These are phyloP conservation scores for Parastagonospora nodorum DNA, from an alignment of 2,329 filamentous ascomycete species.

Conservation along the genomic window DNA sequence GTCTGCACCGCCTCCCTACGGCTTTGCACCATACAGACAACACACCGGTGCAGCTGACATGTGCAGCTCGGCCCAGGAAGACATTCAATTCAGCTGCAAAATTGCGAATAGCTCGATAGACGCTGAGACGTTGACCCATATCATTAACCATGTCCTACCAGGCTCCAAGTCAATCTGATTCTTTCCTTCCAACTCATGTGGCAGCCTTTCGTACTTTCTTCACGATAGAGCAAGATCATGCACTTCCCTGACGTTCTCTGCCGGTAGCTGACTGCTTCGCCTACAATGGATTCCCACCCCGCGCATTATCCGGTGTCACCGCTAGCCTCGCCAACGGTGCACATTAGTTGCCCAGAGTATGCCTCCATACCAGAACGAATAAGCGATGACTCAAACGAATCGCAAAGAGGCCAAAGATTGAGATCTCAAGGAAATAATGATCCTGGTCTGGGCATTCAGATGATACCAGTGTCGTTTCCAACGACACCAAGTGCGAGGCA, in stretches of 20 bases:
- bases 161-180: background rate
- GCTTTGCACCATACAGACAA: no score
- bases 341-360: slow-evolving; percentile 19
- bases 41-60: slow-evolving; percentile 11
- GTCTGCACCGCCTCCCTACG: no score
- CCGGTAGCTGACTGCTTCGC: background rate
- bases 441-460: slow-evolving; percentile 34
- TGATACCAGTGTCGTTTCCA: slow-evolving; percentile 27
- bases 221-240: slow-evolving; percentile 1
- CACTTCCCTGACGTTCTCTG: background rate
- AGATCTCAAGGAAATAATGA: slow-evolving; percentile 23
- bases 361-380: slow-evolving; percentile 18
- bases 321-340: slow-evolving; percentile 21
- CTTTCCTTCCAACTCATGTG: background rate
- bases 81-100: slow-evolving; percentile 15
- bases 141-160: no score
- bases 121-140: slow-evolving; percentile 2
- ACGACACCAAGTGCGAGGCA: slow-evolving; percentile 26
- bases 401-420: slow-evolving; percentile 14
- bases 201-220: background rate
- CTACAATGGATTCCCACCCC: slow-evolving; percentile 8
- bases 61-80: slow-evolving; percentile 18
- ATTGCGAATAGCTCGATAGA: background rate
- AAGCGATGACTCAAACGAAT: slow-evolving; percentile 19
- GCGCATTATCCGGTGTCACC: slow-evolving; percentile 16